Base-by-base conservation (phyloP, 2,329 filamentous ascomycete genomes). In the Biscogniauxia sp. region DNA sequence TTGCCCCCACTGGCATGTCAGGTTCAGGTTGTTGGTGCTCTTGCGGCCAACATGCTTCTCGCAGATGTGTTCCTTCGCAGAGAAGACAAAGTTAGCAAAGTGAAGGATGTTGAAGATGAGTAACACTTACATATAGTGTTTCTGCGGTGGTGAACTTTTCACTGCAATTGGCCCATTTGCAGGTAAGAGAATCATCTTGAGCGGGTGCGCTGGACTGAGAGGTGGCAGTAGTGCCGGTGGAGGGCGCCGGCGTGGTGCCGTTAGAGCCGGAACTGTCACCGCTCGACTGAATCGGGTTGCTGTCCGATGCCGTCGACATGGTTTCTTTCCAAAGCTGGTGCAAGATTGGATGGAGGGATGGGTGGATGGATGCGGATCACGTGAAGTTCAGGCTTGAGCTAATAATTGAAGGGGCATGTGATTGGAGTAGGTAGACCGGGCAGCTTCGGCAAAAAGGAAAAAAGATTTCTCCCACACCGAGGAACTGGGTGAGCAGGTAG, bases 41-140 rank as follows among this genome's bases (percentile, higher is more conserved):
- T 99, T 99, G 78, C 95, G 92, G 67, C 95, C 95, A 75, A 99
- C 93, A 82, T 99, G 95, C 73, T 93, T 92, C 76, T 98, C 95
- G 78, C 95, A 98, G 69, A 99, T 93, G 78, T 99, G 95, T 72
- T 98, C 94, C 93, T 98, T 45, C 6, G 17, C 6, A 45, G 37
- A 32, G 7, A 32, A 32, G 28, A 32, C n/a, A 15, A 2, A 45
- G 37, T 45, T 45, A 45, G 37, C 37, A 45, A 17, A 4, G 37
- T 5, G 17, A 54, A 17, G 23, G 5, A 20, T 45, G 32, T 37
- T 15, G 23, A 61, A 25, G 23, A 15, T 25, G 25, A 2, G 26
- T 26, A 50, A 28, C 54, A 77, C 84, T 76, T 79, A 87, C 84
- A 72, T 88, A 88, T 68, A 88, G 82, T 60, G 77, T 75, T 73